A percentile compares a stretch with the other conserved stretches of the same genome.
Evolutionary conservation across 2,329 filamentous ascomycete genomes (phyloP).

Genomic region (Metarhizium album): DNA sequence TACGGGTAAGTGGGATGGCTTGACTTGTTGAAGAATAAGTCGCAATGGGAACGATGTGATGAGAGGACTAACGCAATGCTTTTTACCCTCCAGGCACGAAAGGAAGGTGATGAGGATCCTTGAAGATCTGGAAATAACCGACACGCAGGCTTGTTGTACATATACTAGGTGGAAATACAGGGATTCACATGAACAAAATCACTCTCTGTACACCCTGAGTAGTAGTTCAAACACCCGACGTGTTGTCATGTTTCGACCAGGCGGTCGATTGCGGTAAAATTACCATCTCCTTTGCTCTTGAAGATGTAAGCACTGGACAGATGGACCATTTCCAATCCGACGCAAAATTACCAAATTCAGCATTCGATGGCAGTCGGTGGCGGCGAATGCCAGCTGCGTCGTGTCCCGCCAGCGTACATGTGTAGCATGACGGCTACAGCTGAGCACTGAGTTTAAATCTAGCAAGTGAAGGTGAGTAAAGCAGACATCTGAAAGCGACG

Average conservation of each 20-base stretch:
- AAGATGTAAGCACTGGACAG: background rate
- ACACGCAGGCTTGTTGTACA: constrained; percentile 22
- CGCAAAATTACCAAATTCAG: background rate
- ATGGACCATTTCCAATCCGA: background rate
- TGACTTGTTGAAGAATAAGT: background rate
- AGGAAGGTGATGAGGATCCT: constrained; percentile 43
- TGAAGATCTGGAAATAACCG: constrained; percentile 17
- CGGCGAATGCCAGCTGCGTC: background rate
- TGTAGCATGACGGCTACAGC: background rate
- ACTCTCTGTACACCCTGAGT: background rate
- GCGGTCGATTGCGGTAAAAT: background rate
- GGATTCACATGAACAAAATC: background rate
- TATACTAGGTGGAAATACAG: constrained; percentile 14
- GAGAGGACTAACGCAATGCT: background rate
- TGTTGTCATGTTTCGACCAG: background rate
- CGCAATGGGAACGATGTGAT: constrained; percentile 13
- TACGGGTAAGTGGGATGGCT: constrained; percentile 44
- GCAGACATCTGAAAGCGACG: background rate
- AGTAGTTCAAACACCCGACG: background rate
- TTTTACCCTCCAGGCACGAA: constrained; percentile 35
- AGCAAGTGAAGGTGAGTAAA: background rate
- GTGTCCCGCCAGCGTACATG: background rate
- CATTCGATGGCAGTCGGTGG: background rate
- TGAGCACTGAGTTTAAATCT: background rate
- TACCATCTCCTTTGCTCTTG: background rate